These are phyloP conservation scores for Jacaranda copaia DNA, from an alignment of 257 asterid species.

Conservation along the genomic window DNA sequence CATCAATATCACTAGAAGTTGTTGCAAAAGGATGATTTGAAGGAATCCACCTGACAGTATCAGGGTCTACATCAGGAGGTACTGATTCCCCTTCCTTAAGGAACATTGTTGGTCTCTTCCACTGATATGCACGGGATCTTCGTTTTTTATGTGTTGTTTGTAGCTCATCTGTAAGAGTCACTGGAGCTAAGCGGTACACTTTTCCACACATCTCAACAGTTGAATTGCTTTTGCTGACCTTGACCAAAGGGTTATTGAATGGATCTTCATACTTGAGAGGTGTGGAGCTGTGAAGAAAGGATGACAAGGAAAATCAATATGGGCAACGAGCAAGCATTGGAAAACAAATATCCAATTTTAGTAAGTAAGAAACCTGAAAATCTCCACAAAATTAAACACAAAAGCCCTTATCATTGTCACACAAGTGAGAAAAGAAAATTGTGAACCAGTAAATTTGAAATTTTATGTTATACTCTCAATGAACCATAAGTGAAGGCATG, in stretches of 20 bases:
- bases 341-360: not conserved
- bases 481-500: slow-evolving; percentile 22
- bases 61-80: slow-evolving; percentile 99
- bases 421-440: not conserved
- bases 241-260: slow-evolving; percentile 95
- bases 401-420: not conserved
- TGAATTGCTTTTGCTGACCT: slow-evolving; percentile 82
- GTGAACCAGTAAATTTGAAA: not conserved
- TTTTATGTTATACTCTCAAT: slow-evolving; percentile 18
- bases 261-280: slow-evolving; percentile 98
- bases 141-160: slow-evolving; percentile 86
- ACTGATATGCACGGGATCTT: slow-evolving; percentile 97
- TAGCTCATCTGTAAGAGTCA: slow-evolving; percentile 82
- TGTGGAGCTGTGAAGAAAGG: slow-evolving; percentile 58
- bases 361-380: slow-evolving; percentile 17
- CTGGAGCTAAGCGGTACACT: slow-evolving; percentile 94
- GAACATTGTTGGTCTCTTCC: slow-evolving; percentile 97
- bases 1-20: slow-evolving; percentile 92
- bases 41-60: slow-evolving; percentile 97
- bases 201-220: slow-evolving; percentile 97
- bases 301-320: slow-evolving; percentile 33
- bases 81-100: slow-evolving; percentile 93
- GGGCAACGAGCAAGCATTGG: slow-evolving; percentile 18
- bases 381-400: not conserved
- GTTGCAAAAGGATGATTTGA: slow-evolving; percentile 99